Evolutionary conservation across 345 rosid genomes (phyloP).

Genomic region (Noccaea caerulescens): DNA sequence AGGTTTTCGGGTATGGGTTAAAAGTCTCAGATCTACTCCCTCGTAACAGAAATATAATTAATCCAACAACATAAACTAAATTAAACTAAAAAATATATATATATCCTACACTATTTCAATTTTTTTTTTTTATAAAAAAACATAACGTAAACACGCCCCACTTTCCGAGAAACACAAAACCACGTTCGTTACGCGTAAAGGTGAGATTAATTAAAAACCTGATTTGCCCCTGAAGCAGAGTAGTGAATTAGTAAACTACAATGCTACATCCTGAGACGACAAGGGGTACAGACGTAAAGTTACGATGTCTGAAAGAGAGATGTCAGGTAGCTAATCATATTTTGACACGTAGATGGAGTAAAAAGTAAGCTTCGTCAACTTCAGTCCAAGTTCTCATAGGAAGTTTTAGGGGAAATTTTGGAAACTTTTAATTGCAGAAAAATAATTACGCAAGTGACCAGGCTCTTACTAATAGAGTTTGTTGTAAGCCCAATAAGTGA

Average conservation of each 20-base stretch:
- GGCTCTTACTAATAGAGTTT: not conserved
- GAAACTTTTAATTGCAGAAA: not conserved
- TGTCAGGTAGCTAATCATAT: slow-evolving; percentile 9
- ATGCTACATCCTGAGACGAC: too few relatives aligned
- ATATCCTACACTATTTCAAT: too few relatives aligned
- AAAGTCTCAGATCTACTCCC: too few relatives aligned
- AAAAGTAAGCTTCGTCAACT: slow-evolving; percentile 3
- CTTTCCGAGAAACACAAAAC: slow-evolving; percentile 28
- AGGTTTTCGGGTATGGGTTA: too few relatives aligned
- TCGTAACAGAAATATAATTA: too few relatives aligned
- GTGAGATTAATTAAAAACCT: not conserved
- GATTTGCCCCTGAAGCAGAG: slow-evolving; percentile 1
- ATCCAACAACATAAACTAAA: too few relatives aligned
- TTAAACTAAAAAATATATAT: too few relatives aligned
- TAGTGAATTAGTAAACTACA: not conserved
- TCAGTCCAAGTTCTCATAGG: not conserved
- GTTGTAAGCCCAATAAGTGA: slow-evolving; percentile 3
- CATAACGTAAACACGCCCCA: slow-evolving; percentile 31
- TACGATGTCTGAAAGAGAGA: slow-evolving; percentile 1
- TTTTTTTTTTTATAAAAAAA: too few relatives aligned
- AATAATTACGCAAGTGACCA: not conserved
- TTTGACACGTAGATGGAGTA: not conserved
- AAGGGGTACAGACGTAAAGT: slow-evolving; percentile 11
- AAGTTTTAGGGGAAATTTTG: too few relatives aligned
- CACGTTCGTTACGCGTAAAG: slow-evolving; percentile 43